These are phyloP conservation scores for Phialocephala sp. DNA, from an alignment of 2,329 filamentous ascomycete species.

Conservation along the genomic window DNA sequence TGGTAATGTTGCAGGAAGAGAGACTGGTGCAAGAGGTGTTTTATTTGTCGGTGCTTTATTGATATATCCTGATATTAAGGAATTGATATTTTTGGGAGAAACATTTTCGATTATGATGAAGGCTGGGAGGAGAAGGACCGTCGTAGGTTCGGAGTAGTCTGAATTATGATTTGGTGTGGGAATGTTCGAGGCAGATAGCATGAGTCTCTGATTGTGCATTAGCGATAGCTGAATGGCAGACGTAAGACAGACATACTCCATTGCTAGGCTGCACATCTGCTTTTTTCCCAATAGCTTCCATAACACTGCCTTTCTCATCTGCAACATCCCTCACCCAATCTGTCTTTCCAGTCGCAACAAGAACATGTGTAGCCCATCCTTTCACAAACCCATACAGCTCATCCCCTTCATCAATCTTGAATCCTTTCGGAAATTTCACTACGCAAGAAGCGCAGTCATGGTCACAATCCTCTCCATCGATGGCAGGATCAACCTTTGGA, in stretches of 20 bases:
- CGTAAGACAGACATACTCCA: slow-evolving; percentile 60
- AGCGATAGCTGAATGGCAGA: slow-evolving; percentile 13
- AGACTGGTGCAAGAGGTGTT: slow-evolving; percentile 68
- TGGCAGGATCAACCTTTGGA: slow-evolving; percentile 70
- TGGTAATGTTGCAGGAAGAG: slow-evolving; percentile 43
- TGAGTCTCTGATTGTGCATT: slow-evolving; percentile 67
- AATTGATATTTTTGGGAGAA: slow-evolving; percentile 73
- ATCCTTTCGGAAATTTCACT: slow-evolving; percentile 73
- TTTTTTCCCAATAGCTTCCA: slow-evolving; percentile 71
- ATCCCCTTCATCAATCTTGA: slow-evolving; percentile 78
- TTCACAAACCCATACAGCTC: slow-evolving; percentile 84
- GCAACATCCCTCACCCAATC: slow-evolving; percentile 92
- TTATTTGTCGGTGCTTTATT: slow-evolving; percentile 76
- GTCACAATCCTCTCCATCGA: slow-evolving; percentile 88
- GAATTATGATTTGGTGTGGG: slow-evolving; percentile 72
- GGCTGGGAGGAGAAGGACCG: slow-evolving; percentile 81
- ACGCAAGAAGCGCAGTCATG: slow-evolving; percentile 86
- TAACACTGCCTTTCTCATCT: slow-evolving; percentile 85
- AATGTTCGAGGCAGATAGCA: slow-evolving; percentile 92
- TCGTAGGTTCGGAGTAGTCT: slow-evolving; percentile 73
- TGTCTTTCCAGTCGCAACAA: slow-evolving; percentile 93
- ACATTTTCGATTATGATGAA: slow-evolving; percentile 86
- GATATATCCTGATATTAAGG: slow-evolving; percentile 74
- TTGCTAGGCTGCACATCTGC: slow-evolving; percentile 64
- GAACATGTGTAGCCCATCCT: slow-evolving; percentile 85